Conservation (phyloP, 257 asterid species). For the Solanum arcanum region DNA sequence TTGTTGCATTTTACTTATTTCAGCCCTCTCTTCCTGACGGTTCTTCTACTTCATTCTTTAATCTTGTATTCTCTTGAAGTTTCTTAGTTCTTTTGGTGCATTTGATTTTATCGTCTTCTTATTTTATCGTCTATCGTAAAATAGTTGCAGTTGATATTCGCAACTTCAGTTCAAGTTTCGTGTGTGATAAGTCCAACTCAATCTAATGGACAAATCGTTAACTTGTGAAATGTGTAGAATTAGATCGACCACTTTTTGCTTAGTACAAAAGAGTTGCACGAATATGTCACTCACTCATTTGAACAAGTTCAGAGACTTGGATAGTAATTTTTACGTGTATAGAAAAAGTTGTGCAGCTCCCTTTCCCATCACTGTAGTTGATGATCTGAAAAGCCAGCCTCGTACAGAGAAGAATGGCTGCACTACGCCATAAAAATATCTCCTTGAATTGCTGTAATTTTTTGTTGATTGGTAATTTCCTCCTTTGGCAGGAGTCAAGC, state of each 20-base stretch:
- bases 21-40: not conserved
- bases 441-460: not conserved
- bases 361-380: not conserved
- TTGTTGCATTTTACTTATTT: not conserved
- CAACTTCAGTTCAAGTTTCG: not conserved
- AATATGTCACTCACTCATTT: not conserved
- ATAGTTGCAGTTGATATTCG: not conserved
- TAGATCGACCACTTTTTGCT: not conserved
- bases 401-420: not conserved
- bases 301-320: not conserved
- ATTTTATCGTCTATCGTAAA: not conserved
- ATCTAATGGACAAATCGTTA: not conserved
- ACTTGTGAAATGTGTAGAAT: not conserved
- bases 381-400: not conserved
- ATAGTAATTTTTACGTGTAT: not conserved
- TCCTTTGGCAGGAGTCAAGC: conserved; percentile 67
- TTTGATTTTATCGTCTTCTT: not conserved
- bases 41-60: not conserved
- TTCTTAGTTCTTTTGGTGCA: not conserved
- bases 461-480: not conserved
- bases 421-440: not conserved
- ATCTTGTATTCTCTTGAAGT: not conserved
- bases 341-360: not conserved
- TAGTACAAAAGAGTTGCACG: not conserved
- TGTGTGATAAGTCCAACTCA: not conserved